Evolutionary conservation across 768 basidiomycete species (phyloP).

Genomic region (Rhizopogon rudus): DNA sequence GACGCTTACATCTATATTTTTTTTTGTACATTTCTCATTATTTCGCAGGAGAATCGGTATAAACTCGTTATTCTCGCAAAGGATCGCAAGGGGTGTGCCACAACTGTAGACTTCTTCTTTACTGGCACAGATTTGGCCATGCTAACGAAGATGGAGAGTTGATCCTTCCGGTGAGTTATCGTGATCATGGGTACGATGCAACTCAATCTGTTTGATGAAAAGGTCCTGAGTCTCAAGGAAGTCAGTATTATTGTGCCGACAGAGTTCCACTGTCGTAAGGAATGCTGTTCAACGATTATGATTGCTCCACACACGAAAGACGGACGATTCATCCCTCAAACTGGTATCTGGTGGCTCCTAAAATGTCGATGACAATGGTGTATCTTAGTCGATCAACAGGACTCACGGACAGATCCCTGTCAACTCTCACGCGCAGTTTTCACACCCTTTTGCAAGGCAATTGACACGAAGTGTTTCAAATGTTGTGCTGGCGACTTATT

Average conservation of each 20-base stretch:
- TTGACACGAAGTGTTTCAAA: too few relatives aligned
- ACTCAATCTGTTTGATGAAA: not conserved
- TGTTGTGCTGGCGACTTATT: not conserved
- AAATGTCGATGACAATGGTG: conserved; percentile 2
- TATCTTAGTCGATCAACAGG: conserved; percentile 31
- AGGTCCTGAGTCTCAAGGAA: conserved; percentile 88
- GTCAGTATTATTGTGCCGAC: conserved; percentile 76
- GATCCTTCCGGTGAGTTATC: conserved; percentile 69
- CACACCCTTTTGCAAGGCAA: conserved; percentile 87
- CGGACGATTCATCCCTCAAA: too few relatives aligned
- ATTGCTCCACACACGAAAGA: conserved; percentile 71
- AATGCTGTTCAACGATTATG: conserved; percentile 58
- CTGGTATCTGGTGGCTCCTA: conserved; percentile 47
- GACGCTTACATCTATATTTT: too few relatives aligned
- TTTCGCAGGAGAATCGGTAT: conserved; percentile 86
- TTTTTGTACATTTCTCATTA: not conserved
- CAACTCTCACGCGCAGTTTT: conserved; percentile 69
- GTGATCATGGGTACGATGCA: not conserved
- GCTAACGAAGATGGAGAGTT: conserved; percentile 78
- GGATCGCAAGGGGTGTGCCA: conserved; percentile 59
- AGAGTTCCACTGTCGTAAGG: conserved; percentile 75
- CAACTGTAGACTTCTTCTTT: conserved; percentile 86
- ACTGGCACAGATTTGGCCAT: conserved; percentile 72
- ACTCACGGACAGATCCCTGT: too few relatives aligned
- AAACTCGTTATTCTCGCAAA: conserved; percentile 87